A percentile compares a stretch with the other conserved stretches of the same genome.
Evolutionary conservation across 2,329 filamentous ascomycete species (phyloP).

Genomic region (Sporothrix euskadiensis): DNA sequence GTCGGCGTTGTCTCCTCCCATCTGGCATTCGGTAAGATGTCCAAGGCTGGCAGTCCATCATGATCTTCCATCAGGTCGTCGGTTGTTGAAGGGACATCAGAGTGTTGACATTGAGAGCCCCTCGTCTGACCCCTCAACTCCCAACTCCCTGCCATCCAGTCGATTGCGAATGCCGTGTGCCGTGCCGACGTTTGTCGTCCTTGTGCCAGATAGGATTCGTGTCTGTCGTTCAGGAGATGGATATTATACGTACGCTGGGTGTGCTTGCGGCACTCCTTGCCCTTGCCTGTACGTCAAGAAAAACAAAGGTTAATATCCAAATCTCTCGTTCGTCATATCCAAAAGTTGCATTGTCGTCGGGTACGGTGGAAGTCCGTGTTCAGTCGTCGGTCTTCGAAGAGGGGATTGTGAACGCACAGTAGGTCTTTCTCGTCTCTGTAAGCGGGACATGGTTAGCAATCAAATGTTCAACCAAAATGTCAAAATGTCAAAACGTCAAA

Average conservation of each 20-base stretch:
- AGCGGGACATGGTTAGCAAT: conserved; percentile 27
- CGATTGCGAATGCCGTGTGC: not conserved
- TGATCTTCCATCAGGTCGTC: not conserved
- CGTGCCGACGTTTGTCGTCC: not conserved
- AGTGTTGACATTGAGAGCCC: not conserved
- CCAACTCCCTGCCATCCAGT: not conserved
- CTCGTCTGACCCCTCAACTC: not conserved
- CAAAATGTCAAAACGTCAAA: not conserved
- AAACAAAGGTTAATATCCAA: conserved; percentile 28
- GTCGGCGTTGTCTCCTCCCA: not conserved
- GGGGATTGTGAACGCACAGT: conserved; percentile 31
- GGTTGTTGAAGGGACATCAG: not conserved
- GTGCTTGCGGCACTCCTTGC: conserved; percentile 79
- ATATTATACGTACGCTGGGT: conserved; percentile 48
- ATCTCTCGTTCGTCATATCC: not conserved
- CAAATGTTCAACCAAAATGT: not conserved
- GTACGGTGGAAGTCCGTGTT: not conserved
- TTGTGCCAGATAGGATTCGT: conserved; percentile 11
- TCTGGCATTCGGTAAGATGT: not conserved
- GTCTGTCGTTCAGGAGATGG: not conserved
- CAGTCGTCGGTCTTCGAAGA: not conserved
- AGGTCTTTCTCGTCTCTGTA: conserved; percentile 36
- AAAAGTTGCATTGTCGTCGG: not conserved
- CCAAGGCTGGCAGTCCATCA: not conserved
- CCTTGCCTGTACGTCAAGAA: conserved; percentile 60